Conservation (phyloP, 345 rosid species). For the Populus simonii region DNA sequence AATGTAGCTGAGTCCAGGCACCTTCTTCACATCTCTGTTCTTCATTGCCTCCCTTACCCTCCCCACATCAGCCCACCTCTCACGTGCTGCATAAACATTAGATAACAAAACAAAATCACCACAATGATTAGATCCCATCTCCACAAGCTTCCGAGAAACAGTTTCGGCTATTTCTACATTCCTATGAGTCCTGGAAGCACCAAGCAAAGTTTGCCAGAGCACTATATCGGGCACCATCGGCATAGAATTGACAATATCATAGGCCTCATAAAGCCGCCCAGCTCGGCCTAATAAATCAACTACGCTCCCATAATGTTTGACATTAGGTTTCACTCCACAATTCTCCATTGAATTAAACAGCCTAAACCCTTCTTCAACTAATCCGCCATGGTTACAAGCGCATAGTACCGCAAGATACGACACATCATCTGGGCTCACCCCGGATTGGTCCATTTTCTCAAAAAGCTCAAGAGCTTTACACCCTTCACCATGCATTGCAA, state of each 20-base stretch:
- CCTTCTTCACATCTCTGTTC: conserved; percentile 66
- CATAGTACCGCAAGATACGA: conserved; percentile 59
- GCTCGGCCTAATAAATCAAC: conserved; percentile 85
- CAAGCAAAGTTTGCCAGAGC: conserved; percentile 83
- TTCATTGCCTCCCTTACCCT: conserved; percentile 73
- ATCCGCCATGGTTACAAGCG: conserved; percentile 81
- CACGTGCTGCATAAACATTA: conserved; percentile 68
- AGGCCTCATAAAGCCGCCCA: conserved; percentile 68
- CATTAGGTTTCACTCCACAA: conserved; percentile 48
- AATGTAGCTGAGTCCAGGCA: conserved; percentile 79
- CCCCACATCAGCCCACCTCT: conserved; percentile 80
- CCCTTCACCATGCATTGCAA: conserved; percentile 79
- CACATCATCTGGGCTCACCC: conserved; percentile 58
- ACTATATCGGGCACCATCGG: conserved; percentile 59
- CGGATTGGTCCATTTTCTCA: conserved; percentile 38
- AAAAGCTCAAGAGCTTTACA: conserved; percentile 58
- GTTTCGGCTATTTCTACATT: conserved; percentile 75
- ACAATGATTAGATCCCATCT: conserved; percentile 67
- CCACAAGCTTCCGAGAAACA: conserved; percentile 54
- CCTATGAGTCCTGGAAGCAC: conserved; percentile 66
- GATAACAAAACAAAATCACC: conserved; percentile 83
- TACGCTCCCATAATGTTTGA: conserved; percentile 76
- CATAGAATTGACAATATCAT: conserved; percentile 58
- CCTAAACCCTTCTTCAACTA: conserved; percentile 63
- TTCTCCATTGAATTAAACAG: conserved; percentile 57